These are phyloP conservation scores for Jimgerdemannia flammicorona DNA, from an alignment of 192 early-diverging fungal species.

Conservation along the genomic window DNA sequence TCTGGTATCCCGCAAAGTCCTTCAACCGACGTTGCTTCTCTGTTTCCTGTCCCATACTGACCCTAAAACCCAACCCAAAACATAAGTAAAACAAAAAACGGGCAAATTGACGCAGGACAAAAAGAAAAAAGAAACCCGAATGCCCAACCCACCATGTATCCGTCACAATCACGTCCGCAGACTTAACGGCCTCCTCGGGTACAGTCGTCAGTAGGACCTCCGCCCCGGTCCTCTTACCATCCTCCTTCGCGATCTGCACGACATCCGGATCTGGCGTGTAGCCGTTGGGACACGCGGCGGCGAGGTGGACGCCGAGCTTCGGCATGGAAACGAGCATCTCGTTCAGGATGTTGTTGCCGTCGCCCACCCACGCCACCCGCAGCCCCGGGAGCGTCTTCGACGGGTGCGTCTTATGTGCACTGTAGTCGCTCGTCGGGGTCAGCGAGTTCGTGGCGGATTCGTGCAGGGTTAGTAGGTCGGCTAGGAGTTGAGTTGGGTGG, in stretches of 20 bases:
- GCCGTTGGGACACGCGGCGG: constrained; percentile 80
- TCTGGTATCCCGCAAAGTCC: constrained; percentile 86
- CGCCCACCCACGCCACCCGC: constrained; percentile 97
- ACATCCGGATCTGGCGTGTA: constrained; percentile 76
- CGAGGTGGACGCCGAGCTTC: constrained; percentile 78
- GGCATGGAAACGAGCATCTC: constrained; percentile 87
- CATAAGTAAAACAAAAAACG: background rate
- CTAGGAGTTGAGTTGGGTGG: constrained; percentile 96
- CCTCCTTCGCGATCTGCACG: constrained; percentile 57
- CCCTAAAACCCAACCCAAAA: constrained; percentile 31
- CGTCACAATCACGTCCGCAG: constrained; percentile 90
- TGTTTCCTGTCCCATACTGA: constrained; percentile 96
- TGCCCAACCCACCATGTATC: constrained; percentile 79
- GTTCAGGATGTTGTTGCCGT: constrained; percentile 96
- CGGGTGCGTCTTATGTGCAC: constrained; percentile 45
- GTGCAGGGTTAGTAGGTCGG: constrained; percentile 94
- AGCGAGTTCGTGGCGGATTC: constrained; percentile 40
- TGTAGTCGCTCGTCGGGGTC: constrained; percentile 18
- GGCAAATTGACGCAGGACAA: constrained; percentile 1
- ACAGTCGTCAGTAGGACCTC: constrained; percentile 54
- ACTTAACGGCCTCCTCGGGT: constrained; percentile 73
- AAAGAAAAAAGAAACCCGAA: background rate
- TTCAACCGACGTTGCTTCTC: constrained; percentile 81
- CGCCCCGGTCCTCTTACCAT: constrained; percentile 52
- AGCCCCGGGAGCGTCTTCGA: constrained; percentile 59